Evolutionary conservation across 805 yeast species (phyloP), one percentile per base, ranked within the genome.

Genomic region (Kodamaea nitidulidarum): DNA sequence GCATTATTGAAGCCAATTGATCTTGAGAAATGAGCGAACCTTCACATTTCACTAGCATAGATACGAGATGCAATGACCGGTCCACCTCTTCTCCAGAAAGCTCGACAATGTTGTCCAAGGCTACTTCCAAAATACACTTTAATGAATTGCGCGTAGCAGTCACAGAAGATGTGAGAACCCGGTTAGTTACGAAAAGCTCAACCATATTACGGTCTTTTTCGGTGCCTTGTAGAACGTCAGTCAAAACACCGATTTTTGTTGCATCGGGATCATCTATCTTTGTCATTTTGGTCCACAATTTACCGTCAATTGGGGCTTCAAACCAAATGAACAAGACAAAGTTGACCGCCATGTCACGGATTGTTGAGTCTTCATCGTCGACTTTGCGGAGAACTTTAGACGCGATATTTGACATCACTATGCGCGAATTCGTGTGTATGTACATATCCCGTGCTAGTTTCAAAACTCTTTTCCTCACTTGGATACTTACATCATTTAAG

Each of bases 361-460:
- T 42, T 26, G 31, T 11, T 15, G 75, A 80, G 46, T 88, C 95
- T 44, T 82, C 90, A 54, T 86, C 95, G 39, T 83, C 83, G 1
- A 78, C 44, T 41, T 81, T 63, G 43, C 63, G 59, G 6, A 87
- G 51, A 3, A 86, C 58, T 35, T 66, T 71, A n/a, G 75, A 73
- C 2, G 77, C 57, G 2, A 81, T 70, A 31, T 55, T 63, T 0
- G 66, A 58, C 43, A 68, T 71, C 32, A 67, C 51, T 1, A 50
- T 35, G 1, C 38, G 36, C 17, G 65, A 61, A 0, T 49, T 37
- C 0, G 73, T 57, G 7, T 52, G 50, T 4, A 52, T 47, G 49
- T 75, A 81, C 49, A 85, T 67, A 6, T 55, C 62, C 24, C 61
- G 67, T 21, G 77, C 67, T 7, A 84, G 54, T 42, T 67, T 72